Evolutionary conservation across 495 filamentous ascomycete species (phyloP), one percentile per base, ranked within the genome.

Genomic region (Talaromyces borbonicus): DNA sequence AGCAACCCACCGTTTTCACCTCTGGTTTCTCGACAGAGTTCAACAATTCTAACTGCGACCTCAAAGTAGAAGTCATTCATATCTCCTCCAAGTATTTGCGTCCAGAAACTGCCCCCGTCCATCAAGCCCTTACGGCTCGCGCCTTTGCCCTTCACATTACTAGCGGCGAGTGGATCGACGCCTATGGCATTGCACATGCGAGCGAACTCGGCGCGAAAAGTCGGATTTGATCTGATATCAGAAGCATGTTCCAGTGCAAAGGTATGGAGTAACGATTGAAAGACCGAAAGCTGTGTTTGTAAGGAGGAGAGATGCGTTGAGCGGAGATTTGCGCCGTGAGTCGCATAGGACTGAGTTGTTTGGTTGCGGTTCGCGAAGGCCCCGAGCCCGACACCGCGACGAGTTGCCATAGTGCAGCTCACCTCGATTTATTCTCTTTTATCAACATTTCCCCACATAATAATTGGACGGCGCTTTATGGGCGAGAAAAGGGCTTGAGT

Each of bases 1-100:
- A 97, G 83, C 54, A 98, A 60, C 0, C 92, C 92, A 0, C 92
- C 92, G 62, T 98, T 97, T 62, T 95, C 92, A 14, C 78, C 78
- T 45, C 93, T 73, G 30, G 90, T 95, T 42, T 78, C 80, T 3
- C 87, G 72, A 63, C 92, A 98, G 0, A 97, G 79, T 64, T 96
- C 92, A 6, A 98, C 93, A 5, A 97, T 87, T 23, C 87, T 71
- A 30, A 96, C 89, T 0, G 87, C 93, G 37, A 98, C 74, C 66
- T 94, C 90, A 60, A 97, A 97, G 62, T 97, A 97, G 56, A 97
- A 98, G 60, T 97, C 93, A 61, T 95, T 95, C 51, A 97, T 90
- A 54, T 79, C 86, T 16, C 84, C 75, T 1, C 92, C 92, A 43
- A 96, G 65, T 53, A 95, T 79, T 68, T 95, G 90, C 11, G 87